These are phyloP conservation scores for Malus hybrid DNA, from an alignment of 331 rosid species.

Conservation along the genomic window DNA sequence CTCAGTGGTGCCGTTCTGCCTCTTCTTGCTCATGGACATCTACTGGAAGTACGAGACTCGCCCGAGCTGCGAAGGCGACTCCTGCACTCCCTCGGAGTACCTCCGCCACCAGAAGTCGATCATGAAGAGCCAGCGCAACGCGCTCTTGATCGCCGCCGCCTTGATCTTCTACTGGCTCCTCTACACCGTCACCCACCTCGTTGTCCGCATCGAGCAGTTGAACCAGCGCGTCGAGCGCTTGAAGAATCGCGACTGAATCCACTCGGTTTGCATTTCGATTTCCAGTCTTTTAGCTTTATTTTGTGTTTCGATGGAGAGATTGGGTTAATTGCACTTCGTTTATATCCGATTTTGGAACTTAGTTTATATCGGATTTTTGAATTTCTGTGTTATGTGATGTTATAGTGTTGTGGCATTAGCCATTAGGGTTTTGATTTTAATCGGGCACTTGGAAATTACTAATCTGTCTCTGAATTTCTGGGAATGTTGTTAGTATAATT, in stretches of 20 bases:
- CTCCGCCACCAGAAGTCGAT: constrained; percentile 96
- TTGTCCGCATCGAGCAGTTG: constrained; percentile 66
- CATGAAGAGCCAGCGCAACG: constrained; percentile 99
- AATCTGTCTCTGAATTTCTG: not conserved
- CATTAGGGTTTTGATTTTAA: not conserved
- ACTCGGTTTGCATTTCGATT: not conserved
- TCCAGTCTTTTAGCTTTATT: not conserved
- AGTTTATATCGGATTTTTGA: not conserved
- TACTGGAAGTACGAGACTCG: constrained; percentile 91
- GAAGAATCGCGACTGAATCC: constrained; percentile 65
- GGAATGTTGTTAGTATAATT: not conserved
- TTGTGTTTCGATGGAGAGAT: not conserved
- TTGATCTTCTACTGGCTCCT: constrained; percentile 87
- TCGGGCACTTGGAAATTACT: not conserved
- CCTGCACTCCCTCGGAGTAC: constrained; percentile 72
- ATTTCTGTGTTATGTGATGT: not conserved
- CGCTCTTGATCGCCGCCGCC: constrained; percentile 80
- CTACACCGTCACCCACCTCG: constrained; percentile 78
- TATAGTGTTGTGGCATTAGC: not conserved
- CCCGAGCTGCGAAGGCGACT: constrained; percentile 60
- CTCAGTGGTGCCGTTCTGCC: constrained; percentile 80
- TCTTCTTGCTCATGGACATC: constrained; percentile 84
- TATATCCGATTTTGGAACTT: not conserved
- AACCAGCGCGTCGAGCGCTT: constrained; percentile 81
- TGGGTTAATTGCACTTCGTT: not conserved